Evolutionary conservation across 306 rosid genomes (phyloP).

Genomic region (Chamaecrista fasciculata): DNA sequence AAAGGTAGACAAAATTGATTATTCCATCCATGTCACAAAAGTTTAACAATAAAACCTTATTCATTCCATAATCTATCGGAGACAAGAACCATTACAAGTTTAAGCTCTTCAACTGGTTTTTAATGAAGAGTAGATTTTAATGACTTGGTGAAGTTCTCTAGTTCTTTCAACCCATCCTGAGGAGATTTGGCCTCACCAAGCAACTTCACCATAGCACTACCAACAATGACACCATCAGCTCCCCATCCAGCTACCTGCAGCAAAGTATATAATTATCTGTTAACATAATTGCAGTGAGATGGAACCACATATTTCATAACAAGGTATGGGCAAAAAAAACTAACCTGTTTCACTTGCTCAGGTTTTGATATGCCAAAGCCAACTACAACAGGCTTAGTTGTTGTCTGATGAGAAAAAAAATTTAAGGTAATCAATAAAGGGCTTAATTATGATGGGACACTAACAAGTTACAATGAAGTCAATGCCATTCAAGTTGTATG

Average conservation of each 20-base stretch:
- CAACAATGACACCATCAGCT: conserved; percentile 93
- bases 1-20: conserved; percentile 1
- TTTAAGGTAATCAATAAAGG: not conserved
- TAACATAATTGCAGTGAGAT: not conserved
- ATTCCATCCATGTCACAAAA: not conserved
- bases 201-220: conserved; percentile 87
- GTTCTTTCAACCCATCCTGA: conserved; percentile 78
- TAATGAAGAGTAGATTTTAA: conserved; percentile 57
- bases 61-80: conserved; percentile 21
- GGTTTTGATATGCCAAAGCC: conserved; percentile 94
- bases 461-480: not conserved
- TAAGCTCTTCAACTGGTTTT: conserved; percentile 16
- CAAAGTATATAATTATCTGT: conserved; percentile 13
- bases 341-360: conserved; percentile 84
- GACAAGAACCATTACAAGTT: conserved; percentile 8
- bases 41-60: conserved; percentile 1
- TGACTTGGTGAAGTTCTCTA: conserved; percentile 56
- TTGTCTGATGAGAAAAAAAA: conserved; percentile 42
- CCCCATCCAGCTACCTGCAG: conserved; percentile 84
- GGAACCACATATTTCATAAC: conserved; percentile 15
- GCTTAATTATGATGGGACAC: conserved; percentile 2
- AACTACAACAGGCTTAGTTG: conserved; percentile 87
- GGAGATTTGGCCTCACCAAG: conserved; percentile 80
- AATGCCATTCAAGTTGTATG: not conserved
- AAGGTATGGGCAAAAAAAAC: conserved; percentile 5